phyloP scores from a whole-genome alignment of 805 yeast species.

The Yamadazyma scolyti region DNA sequence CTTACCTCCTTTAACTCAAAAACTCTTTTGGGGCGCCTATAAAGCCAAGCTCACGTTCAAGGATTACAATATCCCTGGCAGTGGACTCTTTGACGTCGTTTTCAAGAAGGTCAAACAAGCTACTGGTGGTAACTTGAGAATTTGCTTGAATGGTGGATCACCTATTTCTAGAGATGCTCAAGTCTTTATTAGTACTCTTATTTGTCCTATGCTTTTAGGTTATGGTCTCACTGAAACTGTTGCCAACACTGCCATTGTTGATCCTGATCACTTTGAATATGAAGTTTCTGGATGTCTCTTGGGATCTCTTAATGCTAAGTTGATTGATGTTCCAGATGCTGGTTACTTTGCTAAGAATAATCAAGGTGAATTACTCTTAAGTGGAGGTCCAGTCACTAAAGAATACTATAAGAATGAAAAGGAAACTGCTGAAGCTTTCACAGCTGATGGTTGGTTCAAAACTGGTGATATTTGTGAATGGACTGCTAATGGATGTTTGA shows the following conservation, averaged over 20 bases:
- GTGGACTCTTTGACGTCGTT: conserved; percentile 66
- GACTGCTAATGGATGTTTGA: conserved; percentile 74
- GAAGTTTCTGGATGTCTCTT: conserved; percentile 82
- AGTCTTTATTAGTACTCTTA: conserved; percentile 65
- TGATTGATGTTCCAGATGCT: conserved; percentile 87
- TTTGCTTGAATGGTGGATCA: conserved; percentile 87
- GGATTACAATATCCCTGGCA: conserved; percentile 71
- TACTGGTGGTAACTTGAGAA: conserved; percentile 85
- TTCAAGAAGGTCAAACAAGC: conserved; percentile 90
- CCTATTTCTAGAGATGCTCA: conserved; percentile 82
- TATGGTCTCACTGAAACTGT: conserved; percentile 96
- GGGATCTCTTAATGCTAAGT: conserved; percentile 81
- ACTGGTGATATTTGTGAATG: conserved; percentile 98
- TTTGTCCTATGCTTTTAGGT: conserved; percentile 88
- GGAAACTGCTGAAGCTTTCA: conserved; percentile 73
- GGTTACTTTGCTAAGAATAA: conserved; percentile 86
- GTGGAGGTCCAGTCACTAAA: conserved; percentile 67
- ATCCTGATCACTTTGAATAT: conserved; percentile 60
- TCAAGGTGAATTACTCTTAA: conserved; percentile 88
- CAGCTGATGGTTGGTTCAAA: conserved; percentile 87
- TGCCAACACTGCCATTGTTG: conserved; percentile 76
- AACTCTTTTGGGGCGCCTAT: conserved; percentile 85
- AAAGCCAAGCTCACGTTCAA: conserved; percentile 65
- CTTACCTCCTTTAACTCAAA: conserved; percentile 64
- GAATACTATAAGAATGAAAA: conserved; percentile 81